These are phyloP conservation scores for Amaranthus cruentus DNA, from an alignment of 148 eudicot genomes.

Conservation along the genomic window DNA sequence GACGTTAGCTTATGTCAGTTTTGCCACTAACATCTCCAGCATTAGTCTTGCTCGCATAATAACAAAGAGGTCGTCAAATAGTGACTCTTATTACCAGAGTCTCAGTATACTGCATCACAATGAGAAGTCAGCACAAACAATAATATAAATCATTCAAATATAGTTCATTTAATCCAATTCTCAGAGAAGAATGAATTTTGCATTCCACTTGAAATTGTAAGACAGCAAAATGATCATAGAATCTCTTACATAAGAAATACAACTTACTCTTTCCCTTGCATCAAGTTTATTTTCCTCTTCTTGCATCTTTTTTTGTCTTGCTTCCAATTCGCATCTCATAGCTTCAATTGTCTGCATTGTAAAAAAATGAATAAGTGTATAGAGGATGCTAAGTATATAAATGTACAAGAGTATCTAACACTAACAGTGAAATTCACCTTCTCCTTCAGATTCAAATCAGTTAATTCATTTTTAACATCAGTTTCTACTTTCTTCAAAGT, in stretches of 20 bases:
- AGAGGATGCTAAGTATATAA: background rate
- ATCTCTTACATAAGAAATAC: background rate
- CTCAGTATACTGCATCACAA: background rate
- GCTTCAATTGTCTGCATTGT: slow-evolving; percentile 62
- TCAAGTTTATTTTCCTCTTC: slow-evolving; percentile 57
- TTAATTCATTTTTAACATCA: slow-evolving; percentile 44
- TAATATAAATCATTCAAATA: background rate
- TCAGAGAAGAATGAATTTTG: no score
- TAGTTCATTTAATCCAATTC: background rate
- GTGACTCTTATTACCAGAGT: background rate
- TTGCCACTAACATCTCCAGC: no score
- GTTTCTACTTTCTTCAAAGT: slow-evolving; percentile 50
- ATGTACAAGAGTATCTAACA: background rate
- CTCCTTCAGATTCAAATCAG: slow-evolving; percentile 55
- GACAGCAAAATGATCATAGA: background rate
- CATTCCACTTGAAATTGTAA: background rate
- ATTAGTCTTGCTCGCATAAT: background rate
- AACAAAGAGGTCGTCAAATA: background rate
- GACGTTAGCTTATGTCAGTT: no score
- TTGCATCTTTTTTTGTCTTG: slow-evolving; percentile 52
- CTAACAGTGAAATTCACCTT: slow-evolving; percentile 37
- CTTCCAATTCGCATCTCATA: slow-evolving; percentile 46
- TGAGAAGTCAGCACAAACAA: background rate
- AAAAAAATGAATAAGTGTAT: slow-evolving; percentile 1
- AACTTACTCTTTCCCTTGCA: slow-evolving; percentile 73